Evolutionary conservation across 1,284 basidiomycete species (phyloP), one percentile per base, ranked within the genome.

Genomic region (Amylostereum chailletii): DNA sequence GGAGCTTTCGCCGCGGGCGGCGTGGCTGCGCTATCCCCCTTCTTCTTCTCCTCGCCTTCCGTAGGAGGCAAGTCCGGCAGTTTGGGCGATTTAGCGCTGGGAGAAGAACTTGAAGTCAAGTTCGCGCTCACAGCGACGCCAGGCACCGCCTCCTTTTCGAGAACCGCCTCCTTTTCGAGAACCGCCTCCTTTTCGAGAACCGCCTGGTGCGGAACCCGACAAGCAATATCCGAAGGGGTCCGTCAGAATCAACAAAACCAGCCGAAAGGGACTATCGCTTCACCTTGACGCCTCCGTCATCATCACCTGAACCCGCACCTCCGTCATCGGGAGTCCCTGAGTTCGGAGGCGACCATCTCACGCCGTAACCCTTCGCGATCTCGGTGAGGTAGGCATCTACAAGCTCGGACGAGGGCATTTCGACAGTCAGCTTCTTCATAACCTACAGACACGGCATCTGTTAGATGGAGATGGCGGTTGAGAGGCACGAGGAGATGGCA

Each of bases 361-460:
- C 75, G 2, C 80, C 77, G 59, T 95, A 96, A 2, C 85, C 91
- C 62, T 83, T 89, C 1, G 91, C 87, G 53, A 96, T 95, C 65
- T 95, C 93, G 40, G 70, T 66, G 9, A 94, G 71, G 65, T 94
- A 94, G n/a, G 80, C 83, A 60, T 95, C 86, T 7, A 97, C 90
- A 5, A 95, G 74, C 39, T 83, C 80, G 1, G 71, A 11, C 1
- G 83, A 72, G 1, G 94, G 93, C 3, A 86, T 86, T 49, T 75
- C 75, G 34, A 86, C 66, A 4, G 72, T 63, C 8, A 94, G 67
- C 64, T 95, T 95, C 58, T 74, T 77, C 46, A 79, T 72, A 48
- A 92, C 74, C 87, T 90, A 59, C 46, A 36, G 5, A 19, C 7
- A 41, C 7, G 37, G 19, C 7, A 42, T 34, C 44, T 11, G 49